Evolutionary conservation across 306 rosid species (phyloP).

Genomic region (Geum urbanum): DNA sequence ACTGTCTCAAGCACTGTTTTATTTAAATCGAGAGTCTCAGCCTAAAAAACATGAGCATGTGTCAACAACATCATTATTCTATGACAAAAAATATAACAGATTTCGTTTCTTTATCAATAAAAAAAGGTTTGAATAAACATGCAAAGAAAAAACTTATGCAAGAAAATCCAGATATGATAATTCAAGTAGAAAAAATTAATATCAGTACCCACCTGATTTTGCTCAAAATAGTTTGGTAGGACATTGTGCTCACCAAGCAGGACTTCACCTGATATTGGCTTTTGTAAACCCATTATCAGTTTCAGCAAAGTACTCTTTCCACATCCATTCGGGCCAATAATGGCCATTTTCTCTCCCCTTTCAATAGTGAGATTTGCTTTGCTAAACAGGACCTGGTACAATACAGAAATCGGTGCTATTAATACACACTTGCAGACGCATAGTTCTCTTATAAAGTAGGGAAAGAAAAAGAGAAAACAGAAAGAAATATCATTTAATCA

Average conservation of each 20-base stretch:
- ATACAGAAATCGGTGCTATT: constrained; percentile 24
- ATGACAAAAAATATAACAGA: not conserved
- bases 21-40: constrained; percentile 91
- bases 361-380: constrained; percentile 81
- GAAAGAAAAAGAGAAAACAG: too few species aligned
- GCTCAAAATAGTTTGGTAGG: constrained; percentile 92
- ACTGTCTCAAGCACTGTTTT: constrained; percentile 92
- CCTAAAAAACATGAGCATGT: constrained; percentile 45
- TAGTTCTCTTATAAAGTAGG: not conserved
- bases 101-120: not conserved
- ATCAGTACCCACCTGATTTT: constrained; percentile 69
- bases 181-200: constrained; percentile 8
- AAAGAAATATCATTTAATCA: constrained; percentile 1
- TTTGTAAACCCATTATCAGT: constrained; percentile 82
- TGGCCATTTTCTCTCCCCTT: constrained; percentile 91
- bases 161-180: constrained; percentile 12
- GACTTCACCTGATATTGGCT: constrained; percentile 72
- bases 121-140: too few species aligned
- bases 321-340: constrained; percentile 95
- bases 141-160: too few species aligned
- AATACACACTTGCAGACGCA: constrained; percentile 14
- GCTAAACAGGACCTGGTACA: constrained; percentile 60
- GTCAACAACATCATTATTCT: constrained; percentile 23
- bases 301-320: constrained; percentile 95
- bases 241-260: constrained; percentile 89